Evolutionary conservation across 352 stramenopile genomes (phyloP).

Genomic region (Phytophthora nicotianae): DNA sequence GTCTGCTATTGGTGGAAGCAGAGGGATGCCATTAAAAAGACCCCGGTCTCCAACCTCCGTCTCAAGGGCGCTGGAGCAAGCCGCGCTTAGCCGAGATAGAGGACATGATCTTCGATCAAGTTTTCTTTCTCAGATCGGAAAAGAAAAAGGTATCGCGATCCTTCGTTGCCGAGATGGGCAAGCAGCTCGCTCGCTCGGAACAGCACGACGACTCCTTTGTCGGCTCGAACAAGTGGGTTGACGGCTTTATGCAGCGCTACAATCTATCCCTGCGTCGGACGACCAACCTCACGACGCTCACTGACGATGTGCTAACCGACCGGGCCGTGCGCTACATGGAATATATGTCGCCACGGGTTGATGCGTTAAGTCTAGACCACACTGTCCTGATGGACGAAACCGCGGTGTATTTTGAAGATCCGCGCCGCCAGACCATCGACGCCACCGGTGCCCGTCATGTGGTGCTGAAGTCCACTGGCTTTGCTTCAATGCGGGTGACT

Average conservation of each 20-base stretch:
- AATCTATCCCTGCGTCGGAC: conserved; percentile 1
- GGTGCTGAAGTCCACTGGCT: not conserved
- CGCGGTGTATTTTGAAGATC: conserved; percentile 1
- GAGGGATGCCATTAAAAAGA: not conserved
- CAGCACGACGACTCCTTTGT: not conserved
- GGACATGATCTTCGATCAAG: conserved; percentile 4
- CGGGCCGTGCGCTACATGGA: not conserved
- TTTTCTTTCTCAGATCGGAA: not conserved
- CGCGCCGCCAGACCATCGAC: not conserved
- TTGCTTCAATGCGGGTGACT: not conserved
- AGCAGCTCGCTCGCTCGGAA: not conserved
- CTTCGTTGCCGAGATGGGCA: not conserved
- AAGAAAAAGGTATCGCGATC: conserved; percentile 1
- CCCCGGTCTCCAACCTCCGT: not conserved
- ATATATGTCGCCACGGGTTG: not conserved
- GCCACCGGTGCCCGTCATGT: not conserved
- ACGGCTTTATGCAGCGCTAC: conserved; percentile 1
- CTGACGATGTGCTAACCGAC: not conserved
- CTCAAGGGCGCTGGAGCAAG: conserved; percentile 8
- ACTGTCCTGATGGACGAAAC: conserved; percentile 3
- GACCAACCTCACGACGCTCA: not conserved
- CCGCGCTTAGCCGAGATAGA: conserved; percentile 1
- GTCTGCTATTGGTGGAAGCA: conserved; percentile 10
- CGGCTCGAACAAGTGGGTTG: conserved; percentile 1
- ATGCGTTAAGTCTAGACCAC: not conserved